A percentile compares a stretch with the other conserved stretches of the same genome.
phyloP scores from a whole-genome alignment of 495 filamentous ascomycete genomes.

The Lasiosphaeris hirsuta region DNA sequence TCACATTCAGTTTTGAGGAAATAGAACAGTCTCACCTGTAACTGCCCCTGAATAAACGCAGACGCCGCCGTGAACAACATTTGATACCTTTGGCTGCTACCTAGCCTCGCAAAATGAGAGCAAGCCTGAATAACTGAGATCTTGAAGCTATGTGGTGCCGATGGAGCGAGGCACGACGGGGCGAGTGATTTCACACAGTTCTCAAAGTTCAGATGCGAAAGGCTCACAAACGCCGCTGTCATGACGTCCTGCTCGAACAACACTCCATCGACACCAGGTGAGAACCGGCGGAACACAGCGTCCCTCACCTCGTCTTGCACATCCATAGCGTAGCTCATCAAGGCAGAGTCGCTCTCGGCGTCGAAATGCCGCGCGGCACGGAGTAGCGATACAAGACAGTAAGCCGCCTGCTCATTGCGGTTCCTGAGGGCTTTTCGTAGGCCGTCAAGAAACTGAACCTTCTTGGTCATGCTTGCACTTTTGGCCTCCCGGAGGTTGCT shows the following conservation, averaged over 20 bases:
- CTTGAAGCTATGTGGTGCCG: constrained; percentile 56
- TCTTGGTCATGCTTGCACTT: constrained; percentile 56
- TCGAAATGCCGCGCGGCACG: constrained; percentile 58
- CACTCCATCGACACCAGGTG: constrained; percentile 40
- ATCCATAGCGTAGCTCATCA: constrained; percentile 62
- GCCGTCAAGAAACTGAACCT: constrained; percentile 58
- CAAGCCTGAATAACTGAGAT: constrained; percentile 57
- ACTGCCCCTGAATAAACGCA: constrained; percentile 51
- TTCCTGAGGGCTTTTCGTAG: constrained; percentile 56
- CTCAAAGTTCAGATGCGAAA: constrained; percentile 56
- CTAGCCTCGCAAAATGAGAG: constrained; percentile 52
- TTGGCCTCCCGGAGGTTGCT: constrained; percentile 59
- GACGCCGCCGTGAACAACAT: constrained; percentile 51
- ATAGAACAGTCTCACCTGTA: constrained; percentile 42
- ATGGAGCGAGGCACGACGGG: constrained; percentile 50
- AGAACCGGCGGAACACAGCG: constrained; percentile 55
- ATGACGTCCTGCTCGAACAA: constrained; percentile 57
- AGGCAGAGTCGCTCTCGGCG: constrained; percentile 55
- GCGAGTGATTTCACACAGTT: constrained; percentile 51
- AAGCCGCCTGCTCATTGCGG: constrained; percentile 57
- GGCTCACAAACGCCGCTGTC: constrained; percentile 62
- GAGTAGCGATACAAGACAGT: constrained; percentile 57
- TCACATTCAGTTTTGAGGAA: not conserved
- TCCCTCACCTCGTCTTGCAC: constrained; percentile 63
- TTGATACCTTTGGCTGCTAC: constrained; percentile 47